These are phyloP conservation scores for Salix koriyanagi DNA, from an alignment of 345 rosid genomes.

Conservation along the genomic window DNA sequence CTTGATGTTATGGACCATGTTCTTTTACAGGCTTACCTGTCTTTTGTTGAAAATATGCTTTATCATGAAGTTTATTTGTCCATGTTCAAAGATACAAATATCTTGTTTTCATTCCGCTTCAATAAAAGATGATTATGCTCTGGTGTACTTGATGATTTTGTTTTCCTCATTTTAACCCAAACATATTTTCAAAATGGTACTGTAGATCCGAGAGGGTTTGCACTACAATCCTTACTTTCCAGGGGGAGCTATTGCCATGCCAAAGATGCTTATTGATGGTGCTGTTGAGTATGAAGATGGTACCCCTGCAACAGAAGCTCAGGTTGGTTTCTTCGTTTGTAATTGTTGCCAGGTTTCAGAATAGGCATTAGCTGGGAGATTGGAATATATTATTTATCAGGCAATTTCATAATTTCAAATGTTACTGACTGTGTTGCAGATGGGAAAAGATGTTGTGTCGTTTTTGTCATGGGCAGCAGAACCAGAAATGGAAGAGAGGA, in stretches of 20 bases:
- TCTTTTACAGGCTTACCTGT: not conserved
- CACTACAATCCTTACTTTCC: conserved; percentile 98
- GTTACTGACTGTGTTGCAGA: conserved; percentile 40
- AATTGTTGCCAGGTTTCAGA: not conserved
- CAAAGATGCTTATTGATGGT: conserved; percentile 93
- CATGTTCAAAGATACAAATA: not conserved
- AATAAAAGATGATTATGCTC: not conserved
- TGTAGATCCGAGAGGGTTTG: conserved; percentile 87
- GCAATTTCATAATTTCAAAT: not conserved
- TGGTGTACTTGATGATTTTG: not conserved
- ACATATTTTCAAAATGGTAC: not conserved
- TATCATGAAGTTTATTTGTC: not conserved
- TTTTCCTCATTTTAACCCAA: not conserved
- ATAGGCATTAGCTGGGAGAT: not conserved
- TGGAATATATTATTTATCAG: not conserved
- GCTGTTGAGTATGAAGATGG: conserved; percentile 99
- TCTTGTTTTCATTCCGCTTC: not conserved
- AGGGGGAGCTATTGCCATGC: conserved; percentile 99
- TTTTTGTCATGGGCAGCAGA: conserved; percentile 98
- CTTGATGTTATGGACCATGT: not conserved
- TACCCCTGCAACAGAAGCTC: conserved; percentile 94
- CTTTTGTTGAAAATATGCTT: not conserved
- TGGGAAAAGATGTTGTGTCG: conserved; percentile 97
- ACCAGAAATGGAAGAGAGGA: conserved; percentile 99
- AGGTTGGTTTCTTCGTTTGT: conserved; percentile 42